Conservation (phyloP, 1,284 basidiomycete genomes). For the Tylopilus sp. region DNA sequence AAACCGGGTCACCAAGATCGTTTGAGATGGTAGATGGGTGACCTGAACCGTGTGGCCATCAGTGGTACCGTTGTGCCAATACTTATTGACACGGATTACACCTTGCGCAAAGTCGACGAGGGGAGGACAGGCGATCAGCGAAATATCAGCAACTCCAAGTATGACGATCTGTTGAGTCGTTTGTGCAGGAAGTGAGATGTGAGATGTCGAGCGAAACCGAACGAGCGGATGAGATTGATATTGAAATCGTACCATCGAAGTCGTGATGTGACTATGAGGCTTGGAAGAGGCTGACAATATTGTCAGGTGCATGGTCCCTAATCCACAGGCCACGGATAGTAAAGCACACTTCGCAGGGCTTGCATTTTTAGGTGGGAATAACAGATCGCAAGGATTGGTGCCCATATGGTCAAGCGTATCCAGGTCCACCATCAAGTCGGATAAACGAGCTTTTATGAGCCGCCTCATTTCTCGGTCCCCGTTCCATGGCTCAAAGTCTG, state of each 20-base stretch:
- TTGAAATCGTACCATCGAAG: slow-evolving; percentile 27
- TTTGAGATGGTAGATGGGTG: slow-evolving; percentile 14
- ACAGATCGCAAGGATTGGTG: slow-evolving; percentile 33
- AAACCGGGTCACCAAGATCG: slow-evolving; percentile 35
- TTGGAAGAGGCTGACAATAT: slow-evolving; percentile 21
- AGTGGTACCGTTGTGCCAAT: slow-evolving; percentile 9
- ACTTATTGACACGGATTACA: slow-evolving; percentile 44
- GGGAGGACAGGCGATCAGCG: slow-evolving; percentile 53
- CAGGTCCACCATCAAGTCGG: slow-evolving; percentile 40
- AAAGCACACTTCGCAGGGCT: slow-evolving; percentile 2
- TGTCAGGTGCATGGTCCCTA: slow-evolving; percentile 20
- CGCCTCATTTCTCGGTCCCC: slow-evolving; percentile 21
- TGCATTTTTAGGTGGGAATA: slow-evolving; percentile 17
- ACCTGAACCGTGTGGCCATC: slow-evolving; percentile 2
- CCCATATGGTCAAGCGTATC: slow-evolving; percentile 38
- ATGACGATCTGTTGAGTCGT: slow-evolving; percentile 37
- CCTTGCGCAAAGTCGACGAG: slow-evolving; percentile 60
- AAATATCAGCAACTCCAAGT: slow-evolving; percentile 42
- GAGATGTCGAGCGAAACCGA: slow-evolving; percentile 16
- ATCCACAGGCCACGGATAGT: slow-evolving; percentile 16
- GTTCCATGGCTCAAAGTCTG: slow-evolving; percentile 7
- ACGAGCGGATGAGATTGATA: slow-evolving; percentile 18
- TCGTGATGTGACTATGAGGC: slow-evolving; percentile 26
- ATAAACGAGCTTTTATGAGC: slow-evolving; percentile 41
- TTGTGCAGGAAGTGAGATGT: slow-evolving; percentile 17